Conservation (phyloP, 441 rosid species). For the Erodium chrysanthum region DNA sequence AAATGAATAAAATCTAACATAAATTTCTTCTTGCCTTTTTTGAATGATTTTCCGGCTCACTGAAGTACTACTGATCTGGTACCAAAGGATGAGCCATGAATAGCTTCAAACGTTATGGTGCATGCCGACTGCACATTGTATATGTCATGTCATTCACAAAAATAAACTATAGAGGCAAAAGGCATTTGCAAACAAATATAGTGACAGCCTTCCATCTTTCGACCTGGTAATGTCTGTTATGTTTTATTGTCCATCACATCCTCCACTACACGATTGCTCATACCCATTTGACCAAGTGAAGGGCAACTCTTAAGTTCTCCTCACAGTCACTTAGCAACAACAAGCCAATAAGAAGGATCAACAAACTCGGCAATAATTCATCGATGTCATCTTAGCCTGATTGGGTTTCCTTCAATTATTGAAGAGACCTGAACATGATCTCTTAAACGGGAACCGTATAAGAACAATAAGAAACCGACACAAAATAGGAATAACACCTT, state of each 20-base stretch:
- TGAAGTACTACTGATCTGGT: conserved; percentile 61
- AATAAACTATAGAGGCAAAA: conserved; percentile 10
- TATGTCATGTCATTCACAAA: background rate
- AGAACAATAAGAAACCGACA: background rate
- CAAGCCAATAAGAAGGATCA: conserved; percentile 13
- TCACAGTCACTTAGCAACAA: conserved; percentile 35
- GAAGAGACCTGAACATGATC: conserved; percentile 45
- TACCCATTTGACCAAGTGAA: conserved; percentile 57
- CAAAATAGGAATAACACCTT: background rate
- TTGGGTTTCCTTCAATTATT: background rate
- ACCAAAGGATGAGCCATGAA: conserved; percentile 59
- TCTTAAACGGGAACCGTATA: conserved; percentile 1
- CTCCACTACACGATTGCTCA: conserved; percentile 48
- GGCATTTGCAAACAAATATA: conserved; percentile 21
- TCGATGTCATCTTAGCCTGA: background rate
- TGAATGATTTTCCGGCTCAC: background rate
- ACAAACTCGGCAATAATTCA: background rate
- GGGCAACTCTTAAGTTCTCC: conserved; percentile 75
- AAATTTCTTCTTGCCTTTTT: background rate
- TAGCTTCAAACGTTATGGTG: conserved; percentile 79
- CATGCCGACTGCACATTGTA: conserved; percentile 62
- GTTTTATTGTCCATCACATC: conserved; percentile 71
- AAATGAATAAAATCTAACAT: background rate
- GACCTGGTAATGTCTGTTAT: conserved; percentile 26
- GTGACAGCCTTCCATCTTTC: background rate